phyloP scores from a whole-genome alignment of 2,329 filamentous ascomycete genomes.

The Gremmenia infestans region DNA sequence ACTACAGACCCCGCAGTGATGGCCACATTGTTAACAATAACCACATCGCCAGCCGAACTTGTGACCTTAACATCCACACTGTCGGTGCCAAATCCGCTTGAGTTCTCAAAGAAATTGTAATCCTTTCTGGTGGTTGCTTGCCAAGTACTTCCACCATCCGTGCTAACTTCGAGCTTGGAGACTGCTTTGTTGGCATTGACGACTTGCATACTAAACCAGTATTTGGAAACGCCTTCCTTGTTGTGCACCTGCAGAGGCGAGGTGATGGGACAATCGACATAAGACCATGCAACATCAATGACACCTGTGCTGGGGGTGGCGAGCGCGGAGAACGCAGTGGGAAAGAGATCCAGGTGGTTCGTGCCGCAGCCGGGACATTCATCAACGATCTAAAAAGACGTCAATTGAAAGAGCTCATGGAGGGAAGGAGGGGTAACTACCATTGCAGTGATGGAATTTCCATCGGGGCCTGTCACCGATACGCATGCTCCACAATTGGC shows the following conservation, averaged over 20 bases:
- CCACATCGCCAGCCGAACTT: constrained; percentile 43
- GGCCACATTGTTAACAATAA: constrained; percentile 48
- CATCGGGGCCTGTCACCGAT: constrained; percentile 50
- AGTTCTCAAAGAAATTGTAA: constrained; percentile 60
- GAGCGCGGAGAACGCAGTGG: constrained; percentile 44
- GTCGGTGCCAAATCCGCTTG: constrained; percentile 49
- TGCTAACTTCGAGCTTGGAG: constrained; percentile 53
- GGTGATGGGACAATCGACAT: constrained; percentile 47
- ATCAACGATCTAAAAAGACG: constrained; percentile 44
- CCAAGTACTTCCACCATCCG: constrained; percentile 55
- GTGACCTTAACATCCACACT: constrained; percentile 53
- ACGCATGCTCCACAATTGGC: constrained; percentile 59
- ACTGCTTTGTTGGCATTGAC: constrained; percentile 57
- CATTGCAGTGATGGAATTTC: constrained; percentile 59
- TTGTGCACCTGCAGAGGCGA: constrained; percentile 46
- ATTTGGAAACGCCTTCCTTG: constrained; percentile 45
- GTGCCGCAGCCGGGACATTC: constrained; percentile 50
- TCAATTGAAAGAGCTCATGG: not conserved
- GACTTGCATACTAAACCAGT: constrained; percentile 60
- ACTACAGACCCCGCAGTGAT: constrained; percentile 27
- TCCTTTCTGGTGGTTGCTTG: constrained; percentile 45
- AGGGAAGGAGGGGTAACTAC: constrained; percentile 33
- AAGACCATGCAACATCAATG: constrained; percentile 45
- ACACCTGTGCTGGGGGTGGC: constrained; percentile 40
- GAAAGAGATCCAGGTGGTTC: constrained; percentile 53